Conservation (phyloP, 2,329 filamentous ascomycete genomes). For the Hypoxylon sp. region DNA sequence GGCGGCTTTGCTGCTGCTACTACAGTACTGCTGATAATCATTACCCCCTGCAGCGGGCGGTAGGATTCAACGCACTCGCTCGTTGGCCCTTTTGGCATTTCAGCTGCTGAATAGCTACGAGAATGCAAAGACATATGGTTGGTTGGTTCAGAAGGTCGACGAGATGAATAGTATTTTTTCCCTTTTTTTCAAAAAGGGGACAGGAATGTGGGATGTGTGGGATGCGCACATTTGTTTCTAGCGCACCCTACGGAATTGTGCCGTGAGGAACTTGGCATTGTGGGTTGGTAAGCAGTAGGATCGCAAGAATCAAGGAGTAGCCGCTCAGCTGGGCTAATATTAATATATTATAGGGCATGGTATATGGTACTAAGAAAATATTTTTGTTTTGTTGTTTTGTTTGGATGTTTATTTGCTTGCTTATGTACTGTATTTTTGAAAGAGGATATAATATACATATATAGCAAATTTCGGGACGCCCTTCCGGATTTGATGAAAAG, state of each 20-base stretch:
- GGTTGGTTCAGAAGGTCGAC: background rate
- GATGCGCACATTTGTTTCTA: conserved; percentile 15
- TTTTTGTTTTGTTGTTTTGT: too few species aligned
- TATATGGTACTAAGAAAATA: too few species aligned
- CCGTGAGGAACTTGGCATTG: conserved; percentile 1
- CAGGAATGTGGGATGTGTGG: conserved; percentile 20
- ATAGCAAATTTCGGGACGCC: too few species aligned
- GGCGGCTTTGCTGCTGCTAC: too few species aligned
- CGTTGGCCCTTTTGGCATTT: background rate
- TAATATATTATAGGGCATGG: conserved; percentile 2
- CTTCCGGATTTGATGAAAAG: conserved; percentile 6
- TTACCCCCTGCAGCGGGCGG: conserved; percentile 20
- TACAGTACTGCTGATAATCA: conserved; percentile 18
- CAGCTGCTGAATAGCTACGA: conserved; percentile 14
- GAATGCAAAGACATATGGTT: conserved; percentile 12
- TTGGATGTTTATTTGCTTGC: too few species aligned
- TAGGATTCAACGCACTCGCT: conserved; percentile 16
- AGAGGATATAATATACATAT: too few species aligned
- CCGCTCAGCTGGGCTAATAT: conserved; percentile 18
- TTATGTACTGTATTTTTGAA: too few species aligned
- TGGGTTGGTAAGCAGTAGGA: conserved; percentile 2
- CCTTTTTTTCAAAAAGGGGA: too few species aligned
- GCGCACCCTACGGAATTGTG: conserved; percentile 16
- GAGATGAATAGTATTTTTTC: too few species aligned
- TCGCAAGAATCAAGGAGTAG: background rate